phyloP scores from a whole-genome alignment of 352 stramenopile genomes.

The Phytophthora agathidicida region DNA sequence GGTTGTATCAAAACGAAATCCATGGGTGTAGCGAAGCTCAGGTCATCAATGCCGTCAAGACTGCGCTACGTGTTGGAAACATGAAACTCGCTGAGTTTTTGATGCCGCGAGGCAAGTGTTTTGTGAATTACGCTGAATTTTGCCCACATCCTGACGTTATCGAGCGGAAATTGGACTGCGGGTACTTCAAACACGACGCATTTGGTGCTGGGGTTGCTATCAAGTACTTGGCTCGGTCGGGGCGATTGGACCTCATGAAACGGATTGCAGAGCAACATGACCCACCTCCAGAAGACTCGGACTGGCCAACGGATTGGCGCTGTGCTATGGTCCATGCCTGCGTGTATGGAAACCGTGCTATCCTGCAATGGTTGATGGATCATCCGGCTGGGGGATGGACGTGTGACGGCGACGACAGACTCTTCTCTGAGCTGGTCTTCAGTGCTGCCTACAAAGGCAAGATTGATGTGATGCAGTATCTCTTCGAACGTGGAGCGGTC shows the following conservation, averaged over 20 bases:
- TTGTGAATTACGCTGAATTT: neutral
- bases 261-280: neutral
- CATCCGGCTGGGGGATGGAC: slow-evolving; percentile 8
- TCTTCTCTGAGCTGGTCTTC: neutral
- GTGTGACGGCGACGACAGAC: neutral
- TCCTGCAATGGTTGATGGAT: slow-evolving; percentile 17
- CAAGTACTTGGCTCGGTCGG: neutral
- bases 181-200: neutral
- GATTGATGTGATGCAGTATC: neutral
- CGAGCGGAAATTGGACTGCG: slow-evolving; percentile 4
- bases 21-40: neutral
- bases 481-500: neutral
- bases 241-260: neutral
- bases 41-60: neutral
- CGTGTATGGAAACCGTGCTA: neutral
- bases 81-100: slow-evolving; percentile 1
- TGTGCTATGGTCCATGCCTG: neutral
- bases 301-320: neutral
- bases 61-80: neutral
- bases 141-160: neutral
- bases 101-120: neutral
- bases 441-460: neutral
- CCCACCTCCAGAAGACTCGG: neutral
- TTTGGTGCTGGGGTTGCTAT: neutral
- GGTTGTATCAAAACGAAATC: neutral